Evolutionary conservation across 2,329 filamentous ascomycete genomes (phyloP), one percentile per base, ranked within the genome.

Genomic region (Aureobasidium sp.): DNA sequence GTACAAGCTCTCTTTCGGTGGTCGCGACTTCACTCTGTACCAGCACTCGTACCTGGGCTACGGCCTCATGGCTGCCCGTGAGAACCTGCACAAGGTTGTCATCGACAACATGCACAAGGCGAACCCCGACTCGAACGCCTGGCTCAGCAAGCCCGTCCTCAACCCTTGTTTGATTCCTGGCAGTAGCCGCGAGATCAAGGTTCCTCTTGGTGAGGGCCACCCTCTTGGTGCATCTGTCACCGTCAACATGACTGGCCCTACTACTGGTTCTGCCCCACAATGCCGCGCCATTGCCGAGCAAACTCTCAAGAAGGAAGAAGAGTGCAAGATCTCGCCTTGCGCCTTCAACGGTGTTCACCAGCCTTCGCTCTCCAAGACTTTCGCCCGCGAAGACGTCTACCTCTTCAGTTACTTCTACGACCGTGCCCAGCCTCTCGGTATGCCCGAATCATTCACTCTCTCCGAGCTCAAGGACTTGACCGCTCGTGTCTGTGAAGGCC

Each of bases 401-500:
- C 91, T 97, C 68, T 93, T 99, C 77, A 96, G 90, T 34, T 99
- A 96, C 82, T 99, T 99, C 78, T 97, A 89, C 78, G 94, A 99
- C 79, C 92, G 95, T 70, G 95, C 90, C 29, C 84, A 90, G 74
- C 90, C 91, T 5, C 85, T 99, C 11, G 95, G 95, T 67, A 97
- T 99, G 91, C 94, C 95, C n/a, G 91, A 96, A 67, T 92, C 89
- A 6, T 99, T 97, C 76, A 97, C 92, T 0, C 79, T 99, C 37
- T 84, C 87, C 54, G 94, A 99, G 79, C 82, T 99, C 70, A 88
- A 92, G 70, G 89, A 95, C 64, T 83, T 97, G 21, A 86, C 94
- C 0, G 81, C 86, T 66, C 88, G 87, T 44, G 95, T 99, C 11
- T 99, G 94, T 75, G 83, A 84, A 62, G 94, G 94, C 34, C 82